Conservation (phyloP, 148 eudicot genomes). For the Rhododendron ferrugineum region DNA sequence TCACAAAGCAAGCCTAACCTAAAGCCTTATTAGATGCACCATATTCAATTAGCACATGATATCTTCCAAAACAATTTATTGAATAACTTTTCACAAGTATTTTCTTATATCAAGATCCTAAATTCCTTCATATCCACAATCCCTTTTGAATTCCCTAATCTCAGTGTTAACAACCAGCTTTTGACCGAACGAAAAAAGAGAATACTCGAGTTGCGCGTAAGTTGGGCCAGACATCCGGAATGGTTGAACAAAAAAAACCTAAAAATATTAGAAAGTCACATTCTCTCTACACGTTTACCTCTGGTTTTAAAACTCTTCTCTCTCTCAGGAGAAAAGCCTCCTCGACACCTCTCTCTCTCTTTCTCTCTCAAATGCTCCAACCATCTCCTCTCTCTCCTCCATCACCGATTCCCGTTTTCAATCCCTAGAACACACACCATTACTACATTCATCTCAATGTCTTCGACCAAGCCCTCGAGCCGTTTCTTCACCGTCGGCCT, state of each 20-base stretch:
- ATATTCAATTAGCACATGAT: background rate
- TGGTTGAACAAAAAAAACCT: background rate
- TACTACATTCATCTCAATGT: background rate
- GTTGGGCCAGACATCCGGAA: too few relatives aligned
- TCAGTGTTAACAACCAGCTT: too few relatives aligned
- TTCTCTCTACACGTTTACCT: background rate
- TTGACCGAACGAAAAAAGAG: too few relatives aligned
- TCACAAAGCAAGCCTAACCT: background rate
- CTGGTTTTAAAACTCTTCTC: background rate
- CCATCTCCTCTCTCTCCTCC: background rate
- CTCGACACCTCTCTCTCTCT: background rate
- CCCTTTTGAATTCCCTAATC: too few relatives aligned
- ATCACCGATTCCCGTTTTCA: background rate
- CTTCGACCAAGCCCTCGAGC: slow-evolving; percentile 15
- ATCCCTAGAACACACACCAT: background rate
- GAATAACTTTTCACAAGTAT: background rate
- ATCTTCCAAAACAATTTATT: background rate
- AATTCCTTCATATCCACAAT: background rate
- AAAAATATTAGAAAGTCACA: background rate
- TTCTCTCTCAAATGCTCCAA: background rate
- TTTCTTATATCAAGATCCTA: background rate
- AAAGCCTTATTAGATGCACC: background rate
- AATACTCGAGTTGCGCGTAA: too few relatives aligned
- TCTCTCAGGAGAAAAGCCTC: too few relatives aligned
- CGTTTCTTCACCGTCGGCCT: slow-evolving; percentile 27